phyloP scores from a whole-genome alignment of 805 yeast genomes.

The Lipomyces sp. region DNA sequence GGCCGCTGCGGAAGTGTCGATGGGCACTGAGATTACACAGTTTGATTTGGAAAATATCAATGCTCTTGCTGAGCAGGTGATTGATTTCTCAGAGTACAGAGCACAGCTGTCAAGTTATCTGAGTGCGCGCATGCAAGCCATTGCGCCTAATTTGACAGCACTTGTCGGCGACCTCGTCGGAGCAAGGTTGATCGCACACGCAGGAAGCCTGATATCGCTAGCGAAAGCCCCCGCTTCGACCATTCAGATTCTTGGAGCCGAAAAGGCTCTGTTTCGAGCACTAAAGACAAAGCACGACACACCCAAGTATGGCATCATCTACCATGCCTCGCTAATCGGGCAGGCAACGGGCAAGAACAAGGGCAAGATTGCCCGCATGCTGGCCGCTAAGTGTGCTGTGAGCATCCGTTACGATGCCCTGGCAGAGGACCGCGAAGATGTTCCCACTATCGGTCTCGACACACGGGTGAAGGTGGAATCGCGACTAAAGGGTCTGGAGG shows the following conservation, averaged over 20 bases:
- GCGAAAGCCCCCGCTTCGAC: conserved; percentile 99
- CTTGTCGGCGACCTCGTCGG: conserved; percentile 97
- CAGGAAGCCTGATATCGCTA: conserved; percentile 89
- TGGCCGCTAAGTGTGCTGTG: conserved; percentile 98
- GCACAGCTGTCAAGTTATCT: conserved; percentile 91
- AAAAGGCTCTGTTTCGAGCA: conserved; percentile 97
- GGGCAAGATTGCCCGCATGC: conserved; percentile 97
- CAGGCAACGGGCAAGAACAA: conserved; percentile 97
- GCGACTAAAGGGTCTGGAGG: conserved; percentile 91
- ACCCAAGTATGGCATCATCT: conserved; percentile 95
- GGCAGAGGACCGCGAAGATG: conserved; percentile 94
- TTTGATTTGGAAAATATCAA: conserved; percentile 82
- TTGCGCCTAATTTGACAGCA: conserved; percentile 95
- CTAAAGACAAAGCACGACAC: conserved; percentile 97
- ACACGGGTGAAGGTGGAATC: conserved; percentile 92
- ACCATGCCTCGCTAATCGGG: conserved; percentile 96
- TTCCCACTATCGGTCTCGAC: conserved; percentile 87
- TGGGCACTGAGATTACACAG: conserved; percentile 98
- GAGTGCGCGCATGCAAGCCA: conserved; percentile 94
- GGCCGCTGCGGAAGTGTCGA: conserved; percentile 95
- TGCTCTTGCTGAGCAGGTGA: conserved; percentile 92
- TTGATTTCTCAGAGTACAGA: conserved; percentile 93
- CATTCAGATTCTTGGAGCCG: conserved; percentile 97
- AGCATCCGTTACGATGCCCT: conserved; percentile 94
- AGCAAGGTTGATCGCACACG: conserved; percentile 95